These are phyloP conservation scores for Boletus rex-veris DNA, from an alignment of 768 basidiomycete species.

Conservation along the genomic window DNA sequence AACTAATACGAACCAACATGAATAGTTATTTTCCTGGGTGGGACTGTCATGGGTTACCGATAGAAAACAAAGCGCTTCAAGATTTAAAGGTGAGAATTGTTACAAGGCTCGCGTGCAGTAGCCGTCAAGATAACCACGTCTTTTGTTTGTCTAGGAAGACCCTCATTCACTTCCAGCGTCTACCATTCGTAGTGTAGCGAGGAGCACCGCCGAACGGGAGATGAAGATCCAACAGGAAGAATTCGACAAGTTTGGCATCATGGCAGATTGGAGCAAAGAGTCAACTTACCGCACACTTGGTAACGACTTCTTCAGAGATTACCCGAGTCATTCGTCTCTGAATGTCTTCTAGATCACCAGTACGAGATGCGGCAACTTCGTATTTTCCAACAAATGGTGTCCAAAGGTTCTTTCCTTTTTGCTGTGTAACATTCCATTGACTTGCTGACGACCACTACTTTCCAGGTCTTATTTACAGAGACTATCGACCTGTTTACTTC, in stretches of 20 bases:
- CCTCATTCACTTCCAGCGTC: slow-evolving; percentile 52
- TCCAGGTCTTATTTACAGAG: slow-evolving; percentile 76
- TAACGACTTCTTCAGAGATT: slow-evolving; percentile 27
- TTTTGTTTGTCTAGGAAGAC: slow-evolving; percentile 44
- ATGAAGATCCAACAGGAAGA: slow-evolving; percentile 74
- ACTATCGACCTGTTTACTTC: slow-evolving; percentile 88
- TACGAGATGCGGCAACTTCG: slow-evolving; percentile 88
- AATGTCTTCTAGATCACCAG: slow-evolving; percentile 55
- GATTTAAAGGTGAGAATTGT: slow-evolving; percentile 57
- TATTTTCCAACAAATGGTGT: slow-evolving; percentile 86
- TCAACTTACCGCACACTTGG: slow-evolving; percentile 86
- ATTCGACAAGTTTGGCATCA: slow-evolving; percentile 78
- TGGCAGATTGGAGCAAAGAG: slow-evolving; percentile 81
- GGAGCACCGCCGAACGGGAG: slow-evolving; percentile 67
- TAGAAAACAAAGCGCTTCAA: slow-evolving; percentile 89
- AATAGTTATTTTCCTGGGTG: slow-evolving; percentile 91
- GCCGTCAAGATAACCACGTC: background rate
- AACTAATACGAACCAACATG: slow-evolving; percentile 1
- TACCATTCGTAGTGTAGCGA: slow-evolving; percentile 67
- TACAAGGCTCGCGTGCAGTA: background rate
- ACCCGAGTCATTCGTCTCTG: background rate
- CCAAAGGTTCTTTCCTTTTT: slow-evolving; percentile 51
- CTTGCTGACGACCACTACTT: background rate
- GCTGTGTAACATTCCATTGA: background rate
- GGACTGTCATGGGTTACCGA: slow-evolving; percentile 98